These are phyloP conservation scores for Xylaria acuta DNA, from an alignment of 495 filamentous ascomycete genomes.

Conservation along the genomic window DNA sequence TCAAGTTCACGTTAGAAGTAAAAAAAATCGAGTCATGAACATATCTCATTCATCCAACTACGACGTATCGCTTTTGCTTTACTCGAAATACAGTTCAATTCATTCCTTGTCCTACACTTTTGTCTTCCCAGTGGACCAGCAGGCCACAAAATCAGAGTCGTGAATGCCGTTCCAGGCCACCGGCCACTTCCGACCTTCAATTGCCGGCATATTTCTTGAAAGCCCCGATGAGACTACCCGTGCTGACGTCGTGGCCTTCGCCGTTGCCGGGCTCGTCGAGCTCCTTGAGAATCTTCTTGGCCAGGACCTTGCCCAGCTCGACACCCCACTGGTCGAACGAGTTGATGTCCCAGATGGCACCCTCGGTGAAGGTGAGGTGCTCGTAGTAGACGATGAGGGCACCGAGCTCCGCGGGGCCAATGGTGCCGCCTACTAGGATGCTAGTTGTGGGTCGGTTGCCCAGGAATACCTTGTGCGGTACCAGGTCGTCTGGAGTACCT, in stretches of 20 bases:
- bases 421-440: constrained; percentile 86
- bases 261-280: constrained; percentile 76
- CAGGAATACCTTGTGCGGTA: constrained; percentile 98
- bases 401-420: constrained; percentile 91
- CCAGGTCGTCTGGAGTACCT: constrained; percentile 79
- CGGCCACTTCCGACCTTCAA: constrained; percentile 42
- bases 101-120: neutral
- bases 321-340: constrained; percentile 99
- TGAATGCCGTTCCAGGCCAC: constrained; percentile 10
- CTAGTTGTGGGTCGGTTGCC: constrained; percentile 96
- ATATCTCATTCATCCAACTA: neutral
- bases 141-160: constrained; percentile 28
- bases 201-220: constrained; percentile 68
- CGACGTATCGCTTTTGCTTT: constrained; percentile 1
- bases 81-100: neutral
- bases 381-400: constrained; percentile 98
- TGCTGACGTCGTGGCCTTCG: constrained; percentile 80
- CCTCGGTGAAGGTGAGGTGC: constrained; percentile 97
- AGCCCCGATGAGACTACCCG: constrained; percentile 83
- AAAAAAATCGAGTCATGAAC: neutral
- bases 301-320: constrained; percentile 93
- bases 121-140: neutral
- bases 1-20: neutral
- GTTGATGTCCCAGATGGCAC: constrained; percentile 99
- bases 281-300: constrained; percentile 85